Percentiles rank a stretch among this genome's conserved stretches.
phyloP scores from a whole-genome alignment of 139 green algal species.

The Mesotaenium endlicherianum region DNA sequence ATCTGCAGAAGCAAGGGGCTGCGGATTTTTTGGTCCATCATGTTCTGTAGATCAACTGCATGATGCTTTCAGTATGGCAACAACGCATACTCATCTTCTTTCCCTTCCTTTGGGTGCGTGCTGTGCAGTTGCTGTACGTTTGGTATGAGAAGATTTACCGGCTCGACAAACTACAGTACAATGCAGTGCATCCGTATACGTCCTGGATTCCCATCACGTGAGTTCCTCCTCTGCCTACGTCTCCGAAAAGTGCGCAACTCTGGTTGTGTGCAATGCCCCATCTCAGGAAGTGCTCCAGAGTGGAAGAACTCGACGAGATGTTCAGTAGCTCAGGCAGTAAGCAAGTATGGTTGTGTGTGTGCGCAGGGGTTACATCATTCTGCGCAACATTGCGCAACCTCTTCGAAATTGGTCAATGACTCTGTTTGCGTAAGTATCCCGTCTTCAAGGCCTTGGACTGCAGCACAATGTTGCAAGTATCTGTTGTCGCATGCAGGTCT shows the following conservation, averaged over 20 bases:
- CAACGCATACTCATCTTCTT: too few relatives aligned
- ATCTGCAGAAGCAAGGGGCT: too few relatives aligned
- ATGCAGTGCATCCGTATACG: slow-evolving; percentile 92
- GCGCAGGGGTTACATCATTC: slow-evolving; percentile 60
- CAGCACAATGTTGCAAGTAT: too few relatives aligned
- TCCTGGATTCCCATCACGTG: slow-evolving; percentile 92
- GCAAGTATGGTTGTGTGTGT: neutral
- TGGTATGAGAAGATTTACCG: slow-evolving; percentile 57
- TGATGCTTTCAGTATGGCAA: too few relatives aligned
- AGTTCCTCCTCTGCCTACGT: neutral
- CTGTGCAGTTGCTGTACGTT: slow-evolving; percentile 28
- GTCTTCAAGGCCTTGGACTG: neutral
- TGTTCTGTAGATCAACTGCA: too few relatives aligned
- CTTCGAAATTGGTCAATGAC: slow-evolving; percentile 68
- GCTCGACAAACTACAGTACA: slow-evolving; percentile 90
- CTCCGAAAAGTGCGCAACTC: neutral
- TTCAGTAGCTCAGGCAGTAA: too few relatives aligned
- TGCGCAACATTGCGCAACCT: slow-evolving; percentile 79
- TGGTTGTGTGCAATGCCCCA: neutral
- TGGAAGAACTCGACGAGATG: too few relatives aligned
- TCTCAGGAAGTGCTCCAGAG: too few relatives aligned
- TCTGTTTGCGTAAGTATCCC: slow-evolving; percentile 65
- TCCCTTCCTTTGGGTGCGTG: neutral
- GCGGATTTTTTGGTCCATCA: too few relatives aligned
- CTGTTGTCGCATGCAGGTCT: too few relatives aligned